These are phyloP conservation scores for Cenococcum geophilum DNA, from an alignment of 495 filamentous ascomycete species.

Conservation along the genomic window DNA sequence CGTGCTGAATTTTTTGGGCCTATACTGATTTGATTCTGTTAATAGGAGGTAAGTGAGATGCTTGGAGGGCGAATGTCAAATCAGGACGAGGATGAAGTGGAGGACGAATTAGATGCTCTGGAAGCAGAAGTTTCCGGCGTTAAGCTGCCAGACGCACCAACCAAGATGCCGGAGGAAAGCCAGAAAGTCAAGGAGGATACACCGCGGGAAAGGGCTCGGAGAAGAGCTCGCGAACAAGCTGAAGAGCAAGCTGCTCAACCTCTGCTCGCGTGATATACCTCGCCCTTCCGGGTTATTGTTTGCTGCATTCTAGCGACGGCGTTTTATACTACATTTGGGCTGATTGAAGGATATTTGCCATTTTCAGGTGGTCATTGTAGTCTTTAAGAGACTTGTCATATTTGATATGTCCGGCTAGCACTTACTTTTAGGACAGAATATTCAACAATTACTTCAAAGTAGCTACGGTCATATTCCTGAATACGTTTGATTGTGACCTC, in stretches of 20 bases:
- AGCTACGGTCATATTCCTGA: too few species aligned
- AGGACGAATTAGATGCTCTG: slow-evolving; percentile 82
- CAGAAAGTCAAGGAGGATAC: slow-evolving; percentile 27
- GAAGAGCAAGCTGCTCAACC: slow-evolving; percentile 20
- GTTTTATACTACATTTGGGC: slow-evolving; percentile 3
- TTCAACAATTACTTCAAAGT: too few species aligned
- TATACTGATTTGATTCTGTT: background rate
- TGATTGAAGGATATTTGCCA: background rate
- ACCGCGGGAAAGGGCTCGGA: slow-evolving; percentile 29
- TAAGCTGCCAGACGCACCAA: slow-evolving; percentile 58
- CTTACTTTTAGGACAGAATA: too few species aligned
- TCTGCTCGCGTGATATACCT: slow-evolving; percentile 30
- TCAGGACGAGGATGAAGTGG: slow-evolving; percentile 95
- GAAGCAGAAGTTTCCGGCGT: slow-evolving; percentile 55
- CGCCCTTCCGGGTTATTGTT: background rate
- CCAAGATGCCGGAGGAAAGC: slow-evolving; percentile 33
- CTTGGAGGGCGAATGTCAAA: slow-evolving; percentile 77
- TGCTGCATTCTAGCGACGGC: slow-evolving; percentile 22
- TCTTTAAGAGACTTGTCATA: too few species aligned
- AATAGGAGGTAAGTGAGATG: slow-evolving; percentile 83
- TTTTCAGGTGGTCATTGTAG: background rate
- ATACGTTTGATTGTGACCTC: too few species aligned
- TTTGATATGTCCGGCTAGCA: too few species aligned
- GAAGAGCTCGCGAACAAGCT: slow-evolving; percentile 30
- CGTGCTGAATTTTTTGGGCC: background rate